A percentile compares a stretch with the other conserved stretches of the same genome.
These are phyloP conservation scores for Arabidopsis arenosa DNA, from an alignment of 345 rosid species.

Conservation along the genomic window DNA sequence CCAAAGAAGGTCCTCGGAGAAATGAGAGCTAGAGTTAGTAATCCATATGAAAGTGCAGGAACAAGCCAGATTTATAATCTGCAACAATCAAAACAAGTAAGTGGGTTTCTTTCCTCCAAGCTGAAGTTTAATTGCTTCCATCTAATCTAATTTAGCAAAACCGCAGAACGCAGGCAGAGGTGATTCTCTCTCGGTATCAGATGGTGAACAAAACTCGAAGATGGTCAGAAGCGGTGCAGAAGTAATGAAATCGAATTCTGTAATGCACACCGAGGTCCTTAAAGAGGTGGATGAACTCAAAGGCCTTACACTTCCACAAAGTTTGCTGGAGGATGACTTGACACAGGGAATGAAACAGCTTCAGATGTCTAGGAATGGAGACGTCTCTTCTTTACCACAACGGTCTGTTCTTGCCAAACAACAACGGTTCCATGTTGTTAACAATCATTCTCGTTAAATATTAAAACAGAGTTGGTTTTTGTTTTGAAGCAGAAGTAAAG, in stretches of 20 bases:
- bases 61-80: constrained; percentile 25
- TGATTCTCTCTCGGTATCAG: constrained; percentile 16
- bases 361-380: constrained; percentile 41
- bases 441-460: constrained; percentile 5
- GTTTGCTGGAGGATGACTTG: constrained; percentile 32
- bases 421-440: constrained; percentile 6
- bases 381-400: constrained; percentile 31
- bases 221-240: constrained; percentile 44
- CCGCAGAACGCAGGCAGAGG: constrained; percentile 46
- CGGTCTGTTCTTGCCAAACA: constrained; percentile 32
- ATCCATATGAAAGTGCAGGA: constrained; percentile 41
- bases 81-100: constrained; percentile 49
- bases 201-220: constrained; percentile 34
- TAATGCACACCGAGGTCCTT: constrained; percentile 44
- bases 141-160: constrained; percentile 28
- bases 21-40: constrained; percentile 35
- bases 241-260: constrained; percentile 42
- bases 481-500: constrained; percentile 48
- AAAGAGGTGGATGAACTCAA: constrained; percentile 41
- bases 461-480: background rate
- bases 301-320: constrained; percentile 36
- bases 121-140: constrained; percentile 1
- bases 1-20: constrained; percentile 47
- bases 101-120: constrained; percentile 7
- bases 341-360: constrained; percentile 43